Evolutionary conservation across 805 yeast genomes (phyloP), one percentile per base, ranked within the genome.

Genomic region (Ogataea paraovalis): DNA sequence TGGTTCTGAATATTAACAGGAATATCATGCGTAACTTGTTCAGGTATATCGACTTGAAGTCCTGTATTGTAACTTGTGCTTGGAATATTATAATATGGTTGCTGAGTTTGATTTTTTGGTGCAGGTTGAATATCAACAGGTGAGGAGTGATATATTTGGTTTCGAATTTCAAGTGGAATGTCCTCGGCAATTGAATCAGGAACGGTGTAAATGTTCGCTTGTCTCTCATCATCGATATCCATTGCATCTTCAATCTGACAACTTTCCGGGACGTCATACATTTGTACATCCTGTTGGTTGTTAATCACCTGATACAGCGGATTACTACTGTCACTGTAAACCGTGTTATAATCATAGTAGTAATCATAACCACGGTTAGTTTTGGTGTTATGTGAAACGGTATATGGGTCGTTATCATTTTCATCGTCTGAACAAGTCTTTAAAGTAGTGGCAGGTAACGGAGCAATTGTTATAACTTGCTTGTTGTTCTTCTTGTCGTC

Each of bases 381-480:
- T 55, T 78, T 79, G 33, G 84, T 83, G 59, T 85, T 83, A 66
- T 86, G 94, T 1, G 89, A 82, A 43, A 83, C 75, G 1, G 83
- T 78, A 60, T 83, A 58, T 43, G 48, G 72, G 48, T 79, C 83
- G 41, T 78, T 84, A 48, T 81, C 85, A 52, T 82, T 81, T 46
- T 76, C 79, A 49, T 78, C 83, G 45, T 78, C 82, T 7, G 77
- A 71, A 4, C 86, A 79, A 7, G 88, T 87, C 61, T 91, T 90
- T 46, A 92, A 75, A 0, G 88, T 82, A 0, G 98, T 90, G 2
- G 97, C 83, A 2, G 98, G 97, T 44, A 92, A 68, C 39, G 81
- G 72, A 33, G 88, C 89, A 53, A 91, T 90, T 10, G 88, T 85
- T 39, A 78, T 76, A 52, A 50, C 56, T 10, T 45, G 52, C 41